These are phyloP conservation scores for Pythium chondricola DNA, from an alignment of 352 stramenopile species.

Conservation along the genomic window DNA sequence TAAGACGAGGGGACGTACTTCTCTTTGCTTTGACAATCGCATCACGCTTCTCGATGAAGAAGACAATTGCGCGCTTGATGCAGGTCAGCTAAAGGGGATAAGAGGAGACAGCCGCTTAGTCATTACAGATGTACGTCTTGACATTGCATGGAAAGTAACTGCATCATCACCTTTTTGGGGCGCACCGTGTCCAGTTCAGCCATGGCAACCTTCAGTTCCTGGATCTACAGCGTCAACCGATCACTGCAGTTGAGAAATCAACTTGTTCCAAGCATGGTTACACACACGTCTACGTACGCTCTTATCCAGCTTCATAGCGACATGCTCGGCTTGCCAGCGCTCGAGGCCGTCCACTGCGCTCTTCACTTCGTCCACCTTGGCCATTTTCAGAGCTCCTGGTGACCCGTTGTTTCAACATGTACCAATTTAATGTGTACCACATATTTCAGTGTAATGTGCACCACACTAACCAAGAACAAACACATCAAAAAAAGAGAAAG, in stretches of 20 bases:
- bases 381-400: too few relatives aligned
- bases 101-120: too few relatives aligned
- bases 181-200: conserved; percentile 61
- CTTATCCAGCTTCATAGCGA: conserved; percentile 32
- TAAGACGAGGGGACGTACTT: conserved; percentile 22
- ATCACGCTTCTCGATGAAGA: conserved; percentile 67
- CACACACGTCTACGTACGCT: conserved; percentile 28
- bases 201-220: conserved; percentile 69
- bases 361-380: conserved; percentile 30
- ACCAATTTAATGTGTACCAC: too few relatives aligned
- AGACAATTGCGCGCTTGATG: conserved; percentile 61
- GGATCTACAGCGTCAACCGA: too few relatives aligned
- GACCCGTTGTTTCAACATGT: too few relatives aligned
- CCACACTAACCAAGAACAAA: not conserved
- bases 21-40: conserved; percentile 63
- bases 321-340: conserved; percentile 41
- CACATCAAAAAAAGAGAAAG: too few relatives aligned
- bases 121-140: too few relatives aligned
- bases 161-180: conserved; percentile 73
- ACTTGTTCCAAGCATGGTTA: too few relatives aligned
- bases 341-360: conserved; percentile 12
- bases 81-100: conserved; percentile 41
- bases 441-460: too few relatives aligned
- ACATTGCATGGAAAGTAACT: too few relatives aligned
- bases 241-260: too few relatives aligned